phyloP scores from a whole-genome alignment of 768 basidiomycete genomes.

The Coprinopsis cinerea region DNA sequence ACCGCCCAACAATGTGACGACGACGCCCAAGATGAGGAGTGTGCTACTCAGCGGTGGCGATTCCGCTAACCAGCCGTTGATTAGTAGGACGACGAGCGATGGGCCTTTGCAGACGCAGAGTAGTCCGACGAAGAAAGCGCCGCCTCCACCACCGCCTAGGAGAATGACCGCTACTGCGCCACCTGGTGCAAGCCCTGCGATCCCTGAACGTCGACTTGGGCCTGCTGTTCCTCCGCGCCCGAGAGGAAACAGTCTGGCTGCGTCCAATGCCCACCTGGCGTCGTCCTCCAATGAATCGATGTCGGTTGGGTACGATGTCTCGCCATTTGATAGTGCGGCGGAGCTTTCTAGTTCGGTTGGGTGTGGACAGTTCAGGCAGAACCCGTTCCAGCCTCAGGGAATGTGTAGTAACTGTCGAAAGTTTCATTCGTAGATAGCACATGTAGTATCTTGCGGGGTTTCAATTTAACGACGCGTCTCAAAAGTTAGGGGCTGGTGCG shows the following conservation, averaged over 20 bases:
- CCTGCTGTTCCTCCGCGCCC: slow-evolving; percentile 4
- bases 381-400: slow-evolving; percentile 59
- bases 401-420: slow-evolving; percentile 65
- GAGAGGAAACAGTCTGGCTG: slow-evolving; percentile 1
- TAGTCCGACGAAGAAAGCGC: slow-evolving; percentile 37
- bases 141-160: slow-evolving; percentile 65
- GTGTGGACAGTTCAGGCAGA: slow-evolving; percentile 58
- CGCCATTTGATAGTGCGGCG: slow-evolving; percentile 61
- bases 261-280: neutral
- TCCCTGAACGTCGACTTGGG: slow-evolving; percentile 39
- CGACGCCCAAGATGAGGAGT: slow-evolving; percentile 5
- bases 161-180: slow-evolving; percentile 29
- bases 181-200: slow-evolving; percentile 33
- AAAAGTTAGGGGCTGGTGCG: neutral
- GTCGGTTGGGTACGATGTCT: slow-evolving; percentile 34
- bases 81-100: slow-evolving; percentile 21
- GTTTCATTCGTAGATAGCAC: slow-evolving; percentile 31
- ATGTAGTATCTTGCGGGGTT: neutral
- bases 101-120: slow-evolving; percentile 2
- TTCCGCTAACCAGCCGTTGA: slow-evolving; percentile 19
- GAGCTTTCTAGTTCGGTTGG: slow-evolving; percentile 33
- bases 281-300: slow-evolving; percentile 2
- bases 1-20: neutral
- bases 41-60: slow-evolving; percentile 21
- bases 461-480: neutral